phyloP scores from a whole-genome alignment of 257 asterid genomes.

The Catharanthus roseus region DNA sequence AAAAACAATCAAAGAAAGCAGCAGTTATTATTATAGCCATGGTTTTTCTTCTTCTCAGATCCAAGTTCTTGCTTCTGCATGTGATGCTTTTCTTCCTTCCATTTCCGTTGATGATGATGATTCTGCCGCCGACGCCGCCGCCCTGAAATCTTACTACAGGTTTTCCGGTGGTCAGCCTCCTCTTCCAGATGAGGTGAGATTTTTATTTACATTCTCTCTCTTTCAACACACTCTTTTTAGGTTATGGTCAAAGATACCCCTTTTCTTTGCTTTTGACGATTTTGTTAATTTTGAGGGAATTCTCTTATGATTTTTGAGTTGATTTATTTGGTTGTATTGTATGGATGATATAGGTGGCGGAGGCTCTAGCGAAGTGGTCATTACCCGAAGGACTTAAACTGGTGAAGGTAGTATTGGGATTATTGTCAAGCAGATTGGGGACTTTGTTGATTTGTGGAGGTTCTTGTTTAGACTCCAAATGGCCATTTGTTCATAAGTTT shows the following conservation, averaged over 20 bases:
- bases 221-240: background rate
- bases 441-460: conserved; percentile 68
- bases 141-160: conserved; percentile 27
- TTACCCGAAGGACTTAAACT: conserved; percentile 41
- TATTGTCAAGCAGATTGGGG: conserved; percentile 72
- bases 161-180: conserved; percentile 43
- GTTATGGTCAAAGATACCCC: background rate
- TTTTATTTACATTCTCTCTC: background rate
- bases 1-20: conserved; percentile 37
- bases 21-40: conserved; percentile 47
- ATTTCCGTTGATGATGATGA: conserved; percentile 21
- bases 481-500: conserved; percentile 74
- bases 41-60: conserved; percentile 72
- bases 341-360: conserved; percentile 53
- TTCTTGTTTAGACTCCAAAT: conserved; percentile 47
- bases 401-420: conserved; percentile 38
- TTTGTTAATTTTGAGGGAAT: too few relatives aligned
- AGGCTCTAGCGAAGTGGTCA: conserved; percentile 45
- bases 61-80: conserved; percentile 56
- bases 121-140: conserved; percentile 5
- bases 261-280: too few relatives aligned
- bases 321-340: background rate
- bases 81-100: conserved; percentile 72
- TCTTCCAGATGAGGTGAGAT: conserved; percentile 50
- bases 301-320: background rate